Conservation (phyloP, 2,329 filamentous ascomycete species). For the Phaeosphaeria sp. region DNA sequence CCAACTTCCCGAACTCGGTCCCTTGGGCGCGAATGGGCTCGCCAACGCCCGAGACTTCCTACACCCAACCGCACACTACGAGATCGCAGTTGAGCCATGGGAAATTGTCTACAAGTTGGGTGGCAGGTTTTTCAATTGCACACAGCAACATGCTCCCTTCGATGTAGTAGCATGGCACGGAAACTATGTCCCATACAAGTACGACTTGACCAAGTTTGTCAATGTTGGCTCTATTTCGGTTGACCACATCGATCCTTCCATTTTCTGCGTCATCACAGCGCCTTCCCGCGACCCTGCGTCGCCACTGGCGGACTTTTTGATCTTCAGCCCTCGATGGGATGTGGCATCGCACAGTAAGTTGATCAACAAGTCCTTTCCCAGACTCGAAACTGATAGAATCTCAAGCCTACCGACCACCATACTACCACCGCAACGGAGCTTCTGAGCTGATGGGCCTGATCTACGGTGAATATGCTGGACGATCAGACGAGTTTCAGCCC, state of each 20-base stretch:
- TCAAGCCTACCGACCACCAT: slow-evolving; percentile 52
- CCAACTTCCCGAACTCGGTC: slow-evolving; percentile 48
- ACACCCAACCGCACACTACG: slow-evolving; percentile 72
- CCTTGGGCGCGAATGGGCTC: slow-evolving; percentile 49
- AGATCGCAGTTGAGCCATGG: slow-evolving; percentile 53
- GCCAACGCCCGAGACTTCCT: slow-evolving; percentile 69
- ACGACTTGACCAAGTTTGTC: slow-evolving; percentile 79
- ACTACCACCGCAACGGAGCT: slow-evolving; percentile 71
- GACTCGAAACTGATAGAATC: not conserved
- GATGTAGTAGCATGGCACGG: slow-evolving; percentile 84
- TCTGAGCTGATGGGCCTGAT: slow-evolving; percentile 73
- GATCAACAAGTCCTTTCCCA: not conserved
- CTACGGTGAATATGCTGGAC: slow-evolving; percentile 62
- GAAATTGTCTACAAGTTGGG: slow-evolving; percentile 62
- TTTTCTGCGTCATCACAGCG: slow-evolving; percentile 73
- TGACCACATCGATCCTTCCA: slow-evolving; percentile 80
- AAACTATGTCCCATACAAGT: slow-evolving; percentile 78
- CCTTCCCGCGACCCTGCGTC: slow-evolving; percentile 65
- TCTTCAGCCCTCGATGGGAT: slow-evolving; percentile 70
- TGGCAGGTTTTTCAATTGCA: slow-evolving; percentile 69
- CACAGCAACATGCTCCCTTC: slow-evolving; percentile 75
- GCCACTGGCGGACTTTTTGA: slow-evolving; percentile 70
- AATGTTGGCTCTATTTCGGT: slow-evolving; percentile 75
- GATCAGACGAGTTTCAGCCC: slow-evolving; percentile 63
- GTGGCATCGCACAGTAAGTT: slow-evolving; percentile 60